Conservation (phyloP, 2,329 filamentous ascomycete species). For the Penicillium nordicum region DNA sequence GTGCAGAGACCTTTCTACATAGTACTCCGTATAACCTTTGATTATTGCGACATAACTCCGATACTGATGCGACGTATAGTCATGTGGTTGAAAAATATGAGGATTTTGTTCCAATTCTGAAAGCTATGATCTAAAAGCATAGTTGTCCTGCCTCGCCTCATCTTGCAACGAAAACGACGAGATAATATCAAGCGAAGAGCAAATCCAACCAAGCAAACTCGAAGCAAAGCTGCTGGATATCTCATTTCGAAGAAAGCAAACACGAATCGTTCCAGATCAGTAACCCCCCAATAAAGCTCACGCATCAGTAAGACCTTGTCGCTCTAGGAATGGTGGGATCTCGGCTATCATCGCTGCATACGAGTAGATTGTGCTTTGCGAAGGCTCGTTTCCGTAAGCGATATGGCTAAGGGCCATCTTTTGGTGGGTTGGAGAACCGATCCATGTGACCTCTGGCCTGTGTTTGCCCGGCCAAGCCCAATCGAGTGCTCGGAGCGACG, state of each 20-base stretch:
- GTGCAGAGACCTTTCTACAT: no score
- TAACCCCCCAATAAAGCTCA: background rate
- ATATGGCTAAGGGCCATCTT: conserved; percentile 22
- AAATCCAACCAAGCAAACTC: background rate
- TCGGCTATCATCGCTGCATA: conserved; percentile 23
- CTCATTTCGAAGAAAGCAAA: background rate
- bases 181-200: background rate
- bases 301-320: background rate
- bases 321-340: conserved; percentile 19
- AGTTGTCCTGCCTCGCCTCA: no score
- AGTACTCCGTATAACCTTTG: no score
- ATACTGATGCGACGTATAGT: background rate
- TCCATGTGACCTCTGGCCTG: conserved; percentile 19
- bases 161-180: background rate
- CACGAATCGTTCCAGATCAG: background rate
- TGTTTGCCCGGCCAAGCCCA: background rate
- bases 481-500: background rate
- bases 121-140: background rate
- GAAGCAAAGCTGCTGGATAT: background rate
- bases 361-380: conserved; percentile 16
- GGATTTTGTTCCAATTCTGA: no score
- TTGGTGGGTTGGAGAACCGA: conserved; percentile 16
- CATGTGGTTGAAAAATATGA: background rate
- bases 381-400: conserved; percentile 23
- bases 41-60: background rate